A percentile compares a stretch with the other conserved stretches of the same genome.
Evolutionary conservation across 2,329 filamentous ascomycete species (phyloP).

Genomic region (Epichloe baconii): DNA sequence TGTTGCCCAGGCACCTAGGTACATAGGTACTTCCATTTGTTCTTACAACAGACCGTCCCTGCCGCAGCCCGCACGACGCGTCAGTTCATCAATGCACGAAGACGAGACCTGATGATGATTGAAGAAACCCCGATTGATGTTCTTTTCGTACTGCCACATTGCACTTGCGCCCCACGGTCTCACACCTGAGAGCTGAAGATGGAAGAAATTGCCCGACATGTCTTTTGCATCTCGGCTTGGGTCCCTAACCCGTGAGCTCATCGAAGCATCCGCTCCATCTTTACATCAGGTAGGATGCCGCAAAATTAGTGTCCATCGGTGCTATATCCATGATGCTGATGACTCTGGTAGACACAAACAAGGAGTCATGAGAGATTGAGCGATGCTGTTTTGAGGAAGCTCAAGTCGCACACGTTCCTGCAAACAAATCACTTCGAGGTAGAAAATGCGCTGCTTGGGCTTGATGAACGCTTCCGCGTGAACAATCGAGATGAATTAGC

Average conservation of each 20-base stretch:
- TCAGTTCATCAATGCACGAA: background rate
- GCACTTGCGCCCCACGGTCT: background rate
- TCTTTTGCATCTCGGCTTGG: constrained; percentile 54
- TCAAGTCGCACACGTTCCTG: constrained; percentile 43
- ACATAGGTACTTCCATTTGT: no score
- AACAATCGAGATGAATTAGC: constrained; percentile 69
- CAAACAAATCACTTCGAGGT: constrained; percentile 69
- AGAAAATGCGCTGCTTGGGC: constrained; percentile 47
- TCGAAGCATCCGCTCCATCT: constrained; percentile 48
- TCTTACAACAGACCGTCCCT: no score
- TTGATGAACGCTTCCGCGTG: constrained; percentile 79
- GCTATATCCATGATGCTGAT: background rate
- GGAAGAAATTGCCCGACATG: constrained; percentile 36
- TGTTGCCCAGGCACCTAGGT: no score
- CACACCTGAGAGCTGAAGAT: constrained; percentile 1
- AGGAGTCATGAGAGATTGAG: constrained; percentile 29
- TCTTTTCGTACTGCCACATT: background rate
- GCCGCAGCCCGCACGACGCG: background rate
- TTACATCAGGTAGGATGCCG: constrained; percentile 33
- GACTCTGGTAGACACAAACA: constrained; percentile 13
- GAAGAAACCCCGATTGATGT: background rate
- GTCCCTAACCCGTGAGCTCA: constrained; percentile 56
- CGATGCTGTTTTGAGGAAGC: constrained; percentile 35
- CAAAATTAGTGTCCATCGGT: background rate
- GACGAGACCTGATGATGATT: background rate